Evolutionary conservation across 306 rosid genomes (phyloP).

Genomic region (Trichosanthes cucumerina): DNA sequence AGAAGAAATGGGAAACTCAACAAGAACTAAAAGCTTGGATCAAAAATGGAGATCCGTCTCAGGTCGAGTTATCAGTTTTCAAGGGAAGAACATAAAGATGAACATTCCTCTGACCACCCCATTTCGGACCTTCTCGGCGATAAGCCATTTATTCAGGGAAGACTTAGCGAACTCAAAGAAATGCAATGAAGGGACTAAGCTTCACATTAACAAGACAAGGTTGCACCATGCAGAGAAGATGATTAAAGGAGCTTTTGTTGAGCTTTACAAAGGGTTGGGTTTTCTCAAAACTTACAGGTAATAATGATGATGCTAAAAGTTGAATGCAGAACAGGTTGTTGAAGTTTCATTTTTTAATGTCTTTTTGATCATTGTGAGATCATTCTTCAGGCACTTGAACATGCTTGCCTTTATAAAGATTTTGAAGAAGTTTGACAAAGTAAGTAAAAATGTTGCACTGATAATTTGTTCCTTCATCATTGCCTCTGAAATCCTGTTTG

Average conservation of each 20-base stretch:
- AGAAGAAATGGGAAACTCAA: constrained; percentile 35
- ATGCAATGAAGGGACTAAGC: constrained; percentile 50
- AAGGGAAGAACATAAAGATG: constrained; percentile 78
- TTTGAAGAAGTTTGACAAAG: constrained; percentile 95
- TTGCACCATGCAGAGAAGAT: constrained; percentile 88
- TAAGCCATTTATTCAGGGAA: constrained; percentile 72
- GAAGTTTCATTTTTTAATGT: background rate
- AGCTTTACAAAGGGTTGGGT: constrained; percentile 83
- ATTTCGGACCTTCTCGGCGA: constrained; percentile 74
- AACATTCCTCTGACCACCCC: constrained; percentile 93
- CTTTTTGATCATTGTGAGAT: constrained; percentile 9
- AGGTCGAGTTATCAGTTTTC: constrained; percentile 45
- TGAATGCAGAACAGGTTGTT: background rate
- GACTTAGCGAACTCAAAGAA: constrained; percentile 75
- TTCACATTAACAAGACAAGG: constrained; percentile 57
- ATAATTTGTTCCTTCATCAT: background rate
- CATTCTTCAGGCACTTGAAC: constrained; percentile 73
- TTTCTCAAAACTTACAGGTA: constrained; percentile 90
- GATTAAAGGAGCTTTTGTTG: constrained; percentile 86
- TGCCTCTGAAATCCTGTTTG: background rate
- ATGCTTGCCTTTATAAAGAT: constrained; percentile 89
- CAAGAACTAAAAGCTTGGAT: constrained; percentile 38
- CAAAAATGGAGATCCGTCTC: constrained; percentile 46
- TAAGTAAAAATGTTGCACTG: constrained; percentile 24
- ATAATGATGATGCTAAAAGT: background rate